phyloP scores from a whole-genome alignment of 2,329 filamentous ascomycete species.

The Pyrenophora graminea region DNA sequence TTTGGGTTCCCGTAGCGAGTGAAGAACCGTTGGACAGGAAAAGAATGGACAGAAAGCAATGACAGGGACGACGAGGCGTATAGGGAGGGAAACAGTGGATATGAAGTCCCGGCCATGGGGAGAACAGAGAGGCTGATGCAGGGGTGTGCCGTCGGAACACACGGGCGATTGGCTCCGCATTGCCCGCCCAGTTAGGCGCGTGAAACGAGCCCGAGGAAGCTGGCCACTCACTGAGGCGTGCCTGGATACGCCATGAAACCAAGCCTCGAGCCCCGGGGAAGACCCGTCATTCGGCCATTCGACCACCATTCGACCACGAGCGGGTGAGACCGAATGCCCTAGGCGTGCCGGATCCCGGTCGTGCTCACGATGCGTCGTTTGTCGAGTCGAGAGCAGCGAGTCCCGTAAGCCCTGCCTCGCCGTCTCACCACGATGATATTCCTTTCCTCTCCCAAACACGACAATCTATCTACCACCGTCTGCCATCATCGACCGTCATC shows the following conservation, averaged over 20 bases:
- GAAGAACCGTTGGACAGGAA: constrained; percentile 39
- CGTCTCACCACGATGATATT: too few relatives aligned
- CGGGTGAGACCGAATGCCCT: constrained; percentile 4
- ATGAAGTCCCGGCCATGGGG: constrained; percentile 21
- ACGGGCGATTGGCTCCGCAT: constrained; percentile 24
- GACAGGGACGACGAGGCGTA: constrained; percentile 17
- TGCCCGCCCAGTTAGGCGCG: constrained; percentile 17
- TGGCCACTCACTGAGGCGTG: constrained; percentile 28
- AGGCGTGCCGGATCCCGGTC: background rate
- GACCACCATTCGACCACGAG: background rate
- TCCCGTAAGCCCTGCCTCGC: background rate
- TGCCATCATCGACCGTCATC: too few relatives aligned
- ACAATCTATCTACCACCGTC: too few relatives aligned
- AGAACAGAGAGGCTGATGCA: constrained; percentile 6
- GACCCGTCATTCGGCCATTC: constrained; percentile 4
- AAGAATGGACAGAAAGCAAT: constrained; percentile 26
- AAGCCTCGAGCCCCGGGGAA: constrained; percentile 6
- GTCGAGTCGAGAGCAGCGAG: background rate
- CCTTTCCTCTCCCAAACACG: too few relatives aligned
- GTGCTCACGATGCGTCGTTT: too few relatives aligned
- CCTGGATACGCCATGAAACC: constrained; percentile 37
- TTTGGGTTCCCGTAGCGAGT: constrained; percentile 39
- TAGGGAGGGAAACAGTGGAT: constrained; percentile 32
- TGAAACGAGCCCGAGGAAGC: constrained; percentile 25
- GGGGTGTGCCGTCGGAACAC: constrained; percentile 4